Conservation (phyloP, 768 basidiomycete species). For the Collybiopsis confluens region DNA sequence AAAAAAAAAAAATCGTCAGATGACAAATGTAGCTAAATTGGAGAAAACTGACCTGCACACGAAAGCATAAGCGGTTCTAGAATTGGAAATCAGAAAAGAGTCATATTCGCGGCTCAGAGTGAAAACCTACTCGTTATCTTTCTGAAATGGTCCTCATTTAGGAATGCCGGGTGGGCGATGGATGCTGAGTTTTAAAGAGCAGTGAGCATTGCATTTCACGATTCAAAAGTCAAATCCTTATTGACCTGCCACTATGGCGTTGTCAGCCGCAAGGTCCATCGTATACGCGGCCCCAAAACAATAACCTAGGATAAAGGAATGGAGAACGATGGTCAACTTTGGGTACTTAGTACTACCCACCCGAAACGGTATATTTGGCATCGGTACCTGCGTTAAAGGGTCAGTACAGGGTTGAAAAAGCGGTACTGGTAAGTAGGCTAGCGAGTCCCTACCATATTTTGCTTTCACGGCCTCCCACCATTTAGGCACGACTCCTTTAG, state of each 20-base stretch:
- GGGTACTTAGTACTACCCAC: slow-evolving; percentile 22
- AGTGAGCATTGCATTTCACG: too few species aligned
- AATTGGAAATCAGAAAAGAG: too few species aligned
- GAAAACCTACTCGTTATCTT: slow-evolving; percentile 13
- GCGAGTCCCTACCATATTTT: slow-evolving; percentile 35
- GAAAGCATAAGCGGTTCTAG: slow-evolving; percentile 51
- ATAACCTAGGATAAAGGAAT: slow-evolving; percentile 33
- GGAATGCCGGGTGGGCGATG: slow-evolving; percentile 49
- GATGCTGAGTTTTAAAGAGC: slow-evolving; percentile 30
- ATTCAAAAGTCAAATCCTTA: neutral
- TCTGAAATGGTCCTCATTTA: slow-evolving; percentile 44
- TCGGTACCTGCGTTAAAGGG: slow-evolving; percentile 18
- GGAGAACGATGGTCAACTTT: too few species aligned
- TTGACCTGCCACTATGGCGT: too few species aligned
- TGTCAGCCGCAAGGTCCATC: slow-evolving; percentile 32
- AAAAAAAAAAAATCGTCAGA: too few species aligned
- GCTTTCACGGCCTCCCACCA: slow-evolving; percentile 51
- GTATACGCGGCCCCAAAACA: slow-evolving; percentile 56
- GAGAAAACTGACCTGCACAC: slow-evolving; percentile 46
- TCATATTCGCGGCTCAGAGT: too few species aligned
- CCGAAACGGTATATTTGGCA: slow-evolving; percentile 40
- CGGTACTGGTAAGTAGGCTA: too few species aligned
- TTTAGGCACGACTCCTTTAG: slow-evolving; percentile 35
- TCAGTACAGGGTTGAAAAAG: too few species aligned
- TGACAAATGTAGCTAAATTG: too few species aligned